Conservation (phyloP, 768 basidiomycete genomes). For the Grammothele lineata region DNA sequence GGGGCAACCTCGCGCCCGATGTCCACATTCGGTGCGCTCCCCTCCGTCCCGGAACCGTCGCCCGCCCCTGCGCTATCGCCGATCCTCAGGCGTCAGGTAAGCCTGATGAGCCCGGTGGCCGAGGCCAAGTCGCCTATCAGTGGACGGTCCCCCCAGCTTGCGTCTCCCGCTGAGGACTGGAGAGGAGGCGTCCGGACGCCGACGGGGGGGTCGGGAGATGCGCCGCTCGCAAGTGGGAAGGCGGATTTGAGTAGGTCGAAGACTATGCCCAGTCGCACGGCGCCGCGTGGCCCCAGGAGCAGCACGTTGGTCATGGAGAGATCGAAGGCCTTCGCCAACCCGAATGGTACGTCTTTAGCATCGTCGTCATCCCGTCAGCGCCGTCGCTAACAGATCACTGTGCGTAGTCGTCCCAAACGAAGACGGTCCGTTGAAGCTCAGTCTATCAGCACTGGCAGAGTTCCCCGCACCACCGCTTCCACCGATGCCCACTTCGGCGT, state of each 20-base stretch:
- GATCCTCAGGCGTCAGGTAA: slow-evolving; percentile 1
- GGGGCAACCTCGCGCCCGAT: slow-evolving; percentile 7
- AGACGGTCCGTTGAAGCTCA: slow-evolving; percentile 8
- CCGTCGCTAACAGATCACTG: neutral
- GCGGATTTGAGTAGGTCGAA: slow-evolving; percentile 20
- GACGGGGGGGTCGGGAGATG: neutral
- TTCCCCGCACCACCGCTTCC: slow-evolving; percentile 29
- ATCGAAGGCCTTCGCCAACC: slow-evolving; percentile 25
- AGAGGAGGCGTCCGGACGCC: slow-evolving; percentile 6
- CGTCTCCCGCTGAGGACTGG: slow-evolving; percentile 12
- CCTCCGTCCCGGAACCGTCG: slow-evolving; percentile 14
- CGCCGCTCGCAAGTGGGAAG: neutral
- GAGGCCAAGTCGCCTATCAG: neutral
- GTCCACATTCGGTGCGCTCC: slow-evolving; percentile 16
- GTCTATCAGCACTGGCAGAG: slow-evolving; percentile 30
- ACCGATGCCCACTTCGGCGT: slow-evolving; percentile 9
- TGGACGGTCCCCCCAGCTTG: slow-evolving; percentile 2
- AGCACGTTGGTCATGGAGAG: slow-evolving; percentile 28
- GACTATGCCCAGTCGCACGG: slow-evolving; percentile 22
- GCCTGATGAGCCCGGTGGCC: slow-evolving; percentile 2
- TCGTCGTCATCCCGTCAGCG: neutral
- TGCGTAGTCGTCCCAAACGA: neutral
- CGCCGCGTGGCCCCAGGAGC: slow-evolving; percentile 16
- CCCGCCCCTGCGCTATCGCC: slow-evolving; percentile 4
- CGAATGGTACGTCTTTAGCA: slow-evolving; percentile 15